These are phyloP conservation scores for Euphorbia pulcherrima DNA, from an alignment of 345 rosid genomes.

Conservation along the genomic window DNA sequence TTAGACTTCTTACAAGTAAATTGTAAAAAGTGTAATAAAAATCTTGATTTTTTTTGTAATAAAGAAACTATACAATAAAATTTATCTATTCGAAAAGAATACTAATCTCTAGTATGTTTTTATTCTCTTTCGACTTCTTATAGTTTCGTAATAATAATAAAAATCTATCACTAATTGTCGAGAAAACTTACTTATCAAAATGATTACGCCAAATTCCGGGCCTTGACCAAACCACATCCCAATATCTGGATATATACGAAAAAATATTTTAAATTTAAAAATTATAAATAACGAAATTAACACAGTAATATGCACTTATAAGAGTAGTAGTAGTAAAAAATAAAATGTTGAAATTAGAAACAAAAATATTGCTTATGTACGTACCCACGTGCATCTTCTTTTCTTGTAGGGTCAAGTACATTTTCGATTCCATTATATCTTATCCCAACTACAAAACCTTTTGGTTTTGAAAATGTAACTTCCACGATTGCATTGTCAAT, in stretches of 20 bases:
- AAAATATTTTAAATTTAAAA: background rate
- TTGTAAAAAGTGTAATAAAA: too few species aligned
- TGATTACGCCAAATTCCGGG: background rate
- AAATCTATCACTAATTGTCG: too few species aligned
- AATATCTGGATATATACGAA: slow-evolving; percentile 17
- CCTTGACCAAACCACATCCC: slow-evolving; percentile 25
- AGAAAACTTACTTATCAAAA: slow-evolving; percentile 10
- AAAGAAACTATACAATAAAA: too few species aligned
- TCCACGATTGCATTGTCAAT: slow-evolving; percentile 20
- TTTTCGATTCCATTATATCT: slow-evolving; percentile 18
- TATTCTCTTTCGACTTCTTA: too few species aligned
- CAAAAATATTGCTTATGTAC: background rate
- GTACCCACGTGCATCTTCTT: slow-evolving; percentile 17
- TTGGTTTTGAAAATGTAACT: slow-evolving; percentile 15
- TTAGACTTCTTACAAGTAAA: too few species aligned
- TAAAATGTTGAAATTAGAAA: background rate
- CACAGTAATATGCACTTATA: background rate
- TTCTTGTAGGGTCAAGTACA: slow-evolving; percentile 11
- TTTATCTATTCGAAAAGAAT: too few species aligned
- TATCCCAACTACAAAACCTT: slow-evolving; percentile 9
- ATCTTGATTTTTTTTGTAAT: too few species aligned
- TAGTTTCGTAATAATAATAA: background rate
- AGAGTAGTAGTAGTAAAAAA: background rate
- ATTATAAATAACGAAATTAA: background rate
- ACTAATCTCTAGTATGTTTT: too few species aligned